Percentiles rank a stretch among this genome's conserved stretches.
phyloP scores from a whole-genome alignment of 768 basidiomycete genomes.

The Tricholoma furcatifolium region DNA sequence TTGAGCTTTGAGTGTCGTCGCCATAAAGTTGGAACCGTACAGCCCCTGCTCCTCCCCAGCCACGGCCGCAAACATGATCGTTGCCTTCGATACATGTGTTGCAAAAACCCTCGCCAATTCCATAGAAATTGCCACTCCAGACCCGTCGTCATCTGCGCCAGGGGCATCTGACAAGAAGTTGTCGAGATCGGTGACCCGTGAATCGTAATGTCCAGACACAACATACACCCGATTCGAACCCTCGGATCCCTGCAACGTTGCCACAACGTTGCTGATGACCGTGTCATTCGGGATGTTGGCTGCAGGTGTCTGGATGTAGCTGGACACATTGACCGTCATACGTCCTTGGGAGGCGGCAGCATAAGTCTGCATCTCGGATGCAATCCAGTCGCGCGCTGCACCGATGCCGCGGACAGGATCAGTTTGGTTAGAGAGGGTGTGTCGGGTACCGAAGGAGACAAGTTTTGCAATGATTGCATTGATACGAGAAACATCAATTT shows the following conservation, averaged over 20 bases:
- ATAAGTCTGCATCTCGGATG: constrained; percentile 39
- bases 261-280: constrained; percentile 50
- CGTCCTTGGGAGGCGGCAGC: constrained; percentile 38
- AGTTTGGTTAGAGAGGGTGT: constrained; percentile 52
- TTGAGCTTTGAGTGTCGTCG: constrained; percentile 36
- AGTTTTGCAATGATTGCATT: constrained; percentile 49
- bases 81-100: constrained; percentile 43
- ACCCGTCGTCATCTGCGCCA: constrained; percentile 54
- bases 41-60: constrained; percentile 55
- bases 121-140: constrained; percentile 54
- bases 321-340: constrained; percentile 43
- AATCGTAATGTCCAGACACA: constrained; percentile 56
- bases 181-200: constrained; percentile 36
- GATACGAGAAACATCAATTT: constrained; percentile 44
- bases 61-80: constrained; percentile 52
- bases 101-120: constrained; percentile 53
- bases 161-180: constrained; percentile 47
- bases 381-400: constrained; percentile 57
- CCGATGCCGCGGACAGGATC: constrained; percentile 53
- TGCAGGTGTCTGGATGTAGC: constrained; percentile 41
- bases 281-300: constrained; percentile 38
- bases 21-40: constrained; percentile 47
- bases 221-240: constrained; percentile 52
- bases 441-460: constrained; percentile 53
- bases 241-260: constrained; percentile 45